Base-by-base conservation (phyloP, 2,329 filamentous ascomycete genomes). In the Sordariomycetes sp. region DNA sequence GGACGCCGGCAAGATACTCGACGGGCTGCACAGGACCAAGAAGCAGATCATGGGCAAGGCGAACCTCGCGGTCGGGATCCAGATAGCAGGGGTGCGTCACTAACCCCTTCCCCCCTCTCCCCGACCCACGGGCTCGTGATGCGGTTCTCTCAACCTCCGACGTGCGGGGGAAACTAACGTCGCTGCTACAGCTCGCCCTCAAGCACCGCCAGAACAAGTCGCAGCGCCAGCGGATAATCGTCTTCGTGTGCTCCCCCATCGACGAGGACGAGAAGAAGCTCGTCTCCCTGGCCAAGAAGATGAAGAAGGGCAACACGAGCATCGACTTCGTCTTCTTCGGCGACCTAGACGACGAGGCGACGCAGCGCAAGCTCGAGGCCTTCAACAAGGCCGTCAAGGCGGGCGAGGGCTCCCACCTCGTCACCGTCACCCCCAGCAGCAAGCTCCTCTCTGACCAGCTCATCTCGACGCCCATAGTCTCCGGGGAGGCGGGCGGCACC, bases 131-230 rank as follows among this genome's bases (percentile, higher is more conserved):
- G 28, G 17, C 10, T 48, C 17, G 20, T 22, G 5, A 48, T 25
- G 10, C 7, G 4, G 34, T 15, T 42, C 24, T 20, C 12, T 22
- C n/a, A 24, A 25, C 13, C 12, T 53, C 12, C 10, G 42, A 58
- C 42, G 59, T 65, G 52, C 64, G 17, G 13, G n/a, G 13, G n/a
- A n/a, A n/a, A 45, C 39, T 45, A 45, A 45, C 13, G 15, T 17
- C 7, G 13, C 15, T 45, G 17, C 34, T 35, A 62, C 67, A 96
- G 91, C 82, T 99, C 65, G 94, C 94, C 48, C 81, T 99, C 66
- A 97, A 97, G 76, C 94, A 99, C 75, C 86, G 94, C 66, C 91
- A 96, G 75, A 97, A 99, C 76, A 96, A 96, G 74, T 90, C 89
- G 54, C 94, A 97, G 74, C 85, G 90, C 65, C 91, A 96, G 78